Conservation (phyloP, 2,329 filamentous ascomycete genomes). For the Colletotrichum acutatum region DNA sequence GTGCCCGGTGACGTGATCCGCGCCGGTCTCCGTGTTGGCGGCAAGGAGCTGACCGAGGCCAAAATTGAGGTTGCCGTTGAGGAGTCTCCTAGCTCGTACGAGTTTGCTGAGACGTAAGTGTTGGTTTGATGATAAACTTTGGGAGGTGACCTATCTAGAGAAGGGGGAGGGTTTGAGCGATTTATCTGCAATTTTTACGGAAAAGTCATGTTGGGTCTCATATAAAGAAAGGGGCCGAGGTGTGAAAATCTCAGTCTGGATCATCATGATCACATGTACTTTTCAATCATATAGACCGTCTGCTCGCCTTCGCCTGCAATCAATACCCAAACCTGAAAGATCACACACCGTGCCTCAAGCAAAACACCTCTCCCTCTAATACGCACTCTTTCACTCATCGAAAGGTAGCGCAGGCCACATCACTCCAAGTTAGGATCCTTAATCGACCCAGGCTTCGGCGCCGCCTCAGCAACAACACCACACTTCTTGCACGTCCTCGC, state of each 20-base stretch:
- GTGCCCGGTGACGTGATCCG: constrained; percentile 87
- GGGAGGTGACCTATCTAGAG: neutral
- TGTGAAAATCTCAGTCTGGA: neutral
- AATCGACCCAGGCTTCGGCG: constrained; percentile 70
- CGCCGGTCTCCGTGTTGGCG: constrained; percentile 82
- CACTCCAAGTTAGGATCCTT: constrained; percentile 66
- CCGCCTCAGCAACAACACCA: constrained; percentile 78
- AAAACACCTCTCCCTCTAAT: neutral
- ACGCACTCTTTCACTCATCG: neutral
- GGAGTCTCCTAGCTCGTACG: constrained; percentile 81
- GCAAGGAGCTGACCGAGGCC: constrained; percentile 86
- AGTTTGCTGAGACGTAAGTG: constrained; percentile 76
- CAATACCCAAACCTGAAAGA: neutral
- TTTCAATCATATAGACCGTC: constrained; percentile 17
- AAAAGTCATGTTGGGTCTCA: neutral
- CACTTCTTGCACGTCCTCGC: constrained; percentile 82
- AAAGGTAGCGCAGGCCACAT: constrained; percentile 1
- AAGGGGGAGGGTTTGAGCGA: neutral
- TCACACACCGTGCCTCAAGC: neutral
- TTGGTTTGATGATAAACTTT: neutral
- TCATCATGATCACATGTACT: constrained; percentile 23
- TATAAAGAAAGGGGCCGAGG: neutral
- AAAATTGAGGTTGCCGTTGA: constrained; percentile 85
- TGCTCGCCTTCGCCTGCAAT: constrained; percentile 21
- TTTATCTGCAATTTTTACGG: neutral